Evolutionary conservation across 805 yeast species (phyloP), one percentile per base, ranked within the genome.

Genomic region (Wickerhamiella nectarea): DNA sequence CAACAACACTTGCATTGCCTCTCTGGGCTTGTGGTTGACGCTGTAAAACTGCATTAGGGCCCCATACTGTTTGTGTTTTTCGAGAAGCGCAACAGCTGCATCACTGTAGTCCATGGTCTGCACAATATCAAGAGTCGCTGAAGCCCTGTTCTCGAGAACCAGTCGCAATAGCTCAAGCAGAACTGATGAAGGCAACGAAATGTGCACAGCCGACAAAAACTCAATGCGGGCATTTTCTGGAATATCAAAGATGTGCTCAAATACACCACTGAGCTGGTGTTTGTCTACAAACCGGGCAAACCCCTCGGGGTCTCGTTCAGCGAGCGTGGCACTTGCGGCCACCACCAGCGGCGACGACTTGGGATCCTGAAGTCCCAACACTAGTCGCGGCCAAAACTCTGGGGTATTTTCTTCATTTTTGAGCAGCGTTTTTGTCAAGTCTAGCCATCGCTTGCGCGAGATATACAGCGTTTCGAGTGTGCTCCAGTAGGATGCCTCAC

Each of bases 401-500:
- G 15, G 15, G n/a, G 15, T 2, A 14, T 6, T 9, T 3, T 36
- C 21, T 11, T 10, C 9, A 7, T 36, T 21, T 9, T 19, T 11
- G 10, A 43, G 6, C 10, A 33, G 12, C 6, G 26, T 17, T 14
- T 28, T 12, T 4, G 41, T 46, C 14, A 52, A 36, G 11, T 36
- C 11, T 41, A 50, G 19, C 48, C 43, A 9, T 33, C 21, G 9
- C 38, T 25, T 19, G 34, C 11, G 31, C 15, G 31, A 28, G 1
- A 71, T 60, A 54, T 77, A 80, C 3, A 82, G 51, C 39, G 69
- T 65, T 45, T 76, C 66, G 37, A 85, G 63, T 0, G 80, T 85
- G 33, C 71, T 66, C 52, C 66, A 69, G 54, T 74, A 81, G 11
- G 70, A 68, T 1, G 76, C 77, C 24, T 70, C 65, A 39, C 69